Conservation (phyloP, 2,329 filamentous ascomycete genomes). For the Coniochaeta sp. region DNA sequence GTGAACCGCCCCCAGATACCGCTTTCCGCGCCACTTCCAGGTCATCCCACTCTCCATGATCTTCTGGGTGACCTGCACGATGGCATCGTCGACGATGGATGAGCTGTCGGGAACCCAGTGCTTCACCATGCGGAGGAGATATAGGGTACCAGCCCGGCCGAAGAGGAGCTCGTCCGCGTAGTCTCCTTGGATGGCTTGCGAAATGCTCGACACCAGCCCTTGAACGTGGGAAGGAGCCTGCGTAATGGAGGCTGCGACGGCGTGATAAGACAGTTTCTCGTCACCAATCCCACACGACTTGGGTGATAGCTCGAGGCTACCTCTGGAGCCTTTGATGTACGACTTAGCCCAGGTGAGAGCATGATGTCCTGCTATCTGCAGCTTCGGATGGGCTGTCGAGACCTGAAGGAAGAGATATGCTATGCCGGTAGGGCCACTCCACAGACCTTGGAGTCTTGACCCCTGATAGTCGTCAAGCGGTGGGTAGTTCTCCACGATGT, state of each 20-base stretch:
- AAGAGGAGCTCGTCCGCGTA: constrained; percentile 55
- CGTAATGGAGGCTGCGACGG: constrained; percentile 35
- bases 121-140: constrained; percentile 57
- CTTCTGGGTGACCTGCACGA: constrained; percentile 48
- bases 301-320: constrained; percentile 25
- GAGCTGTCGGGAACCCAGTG: constrained; percentile 44
- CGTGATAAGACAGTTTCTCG: constrained; percentile 38
- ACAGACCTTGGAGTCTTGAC: constrained; percentile 36
- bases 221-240: constrained; percentile 28
- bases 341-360: constrained; percentile 36
- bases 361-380: constrained; percentile 32
- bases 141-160: constrained; percentile 61
- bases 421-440: constrained; percentile 46
- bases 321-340: constrained; percentile 35
- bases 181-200: constrained; percentile 28
- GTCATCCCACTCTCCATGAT: constrained; percentile 44
- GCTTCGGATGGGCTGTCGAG: constrained; percentile 31
- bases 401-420: constrained; percentile 47
- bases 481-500: constrained; percentile 26
- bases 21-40: constrained; percentile 58
- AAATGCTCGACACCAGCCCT: constrained; percentile 31
- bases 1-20: constrained; percentile 59
- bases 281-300: constrained; percentile 40
- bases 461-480: constrained; percentile 25
- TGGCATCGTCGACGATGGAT: constrained; percentile 41